Conservation (phyloP, 2,329 filamentous ascomycete species). For the Ophiosphaerella korrae region DNA sequence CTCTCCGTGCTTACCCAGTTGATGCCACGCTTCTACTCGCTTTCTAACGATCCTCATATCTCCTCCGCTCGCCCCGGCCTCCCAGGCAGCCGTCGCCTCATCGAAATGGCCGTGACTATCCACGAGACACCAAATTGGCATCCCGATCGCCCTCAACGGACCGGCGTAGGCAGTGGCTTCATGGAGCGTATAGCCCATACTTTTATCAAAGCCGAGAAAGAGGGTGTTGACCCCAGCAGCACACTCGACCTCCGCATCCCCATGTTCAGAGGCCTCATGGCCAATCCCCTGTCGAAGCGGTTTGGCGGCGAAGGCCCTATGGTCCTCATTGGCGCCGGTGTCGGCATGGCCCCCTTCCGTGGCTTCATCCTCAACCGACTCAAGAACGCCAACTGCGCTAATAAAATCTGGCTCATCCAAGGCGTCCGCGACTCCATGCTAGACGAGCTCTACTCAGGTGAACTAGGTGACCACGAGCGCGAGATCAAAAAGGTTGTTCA, state of each 20-base stretch:
- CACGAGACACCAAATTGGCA: conserved; percentile 86
- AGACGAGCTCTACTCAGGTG: conserved; percentile 94
- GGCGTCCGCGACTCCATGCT: conserved; percentile 91
- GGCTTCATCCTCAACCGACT: conserved; percentile 94
- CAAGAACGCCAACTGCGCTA: conserved; percentile 93
- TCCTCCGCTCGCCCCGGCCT: conserved; percentile 71
- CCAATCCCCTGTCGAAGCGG: conserved; percentile 89
- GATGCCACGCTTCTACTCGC: conserved; percentile 98
- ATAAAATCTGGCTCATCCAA: conserved; percentile 97
- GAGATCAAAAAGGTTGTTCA: conserved; percentile 58
- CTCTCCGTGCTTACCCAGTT: conserved; percentile 81
- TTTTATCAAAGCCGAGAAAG: conserved; percentile 70
- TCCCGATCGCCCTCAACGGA: conserved; percentile 63
- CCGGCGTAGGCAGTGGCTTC: conserved; percentile 90
- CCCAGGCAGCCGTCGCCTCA: conserved; percentile 71
- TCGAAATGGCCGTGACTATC: conserved; percentile 96
- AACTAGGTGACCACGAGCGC: conserved; percentile 74
- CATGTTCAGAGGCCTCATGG: conserved; percentile 99
- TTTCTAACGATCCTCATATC: conserved; percentile 93
- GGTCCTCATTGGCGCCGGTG: conserved; percentile 94
- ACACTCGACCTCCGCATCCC: conserved; percentile 75
- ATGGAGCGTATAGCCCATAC: conserved; percentile 82
- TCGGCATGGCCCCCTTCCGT: conserved; percentile 95
- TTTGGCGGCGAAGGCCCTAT: conserved; percentile 95
- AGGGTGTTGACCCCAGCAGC: conserved; percentile 53